A percentile compares a stretch with the other conserved stretches of the same genome.
Evolutionary conservation across 129 eudicot genomes (phyloP).

Genomic region (Ambrosia artemisiifolia): DNA sequence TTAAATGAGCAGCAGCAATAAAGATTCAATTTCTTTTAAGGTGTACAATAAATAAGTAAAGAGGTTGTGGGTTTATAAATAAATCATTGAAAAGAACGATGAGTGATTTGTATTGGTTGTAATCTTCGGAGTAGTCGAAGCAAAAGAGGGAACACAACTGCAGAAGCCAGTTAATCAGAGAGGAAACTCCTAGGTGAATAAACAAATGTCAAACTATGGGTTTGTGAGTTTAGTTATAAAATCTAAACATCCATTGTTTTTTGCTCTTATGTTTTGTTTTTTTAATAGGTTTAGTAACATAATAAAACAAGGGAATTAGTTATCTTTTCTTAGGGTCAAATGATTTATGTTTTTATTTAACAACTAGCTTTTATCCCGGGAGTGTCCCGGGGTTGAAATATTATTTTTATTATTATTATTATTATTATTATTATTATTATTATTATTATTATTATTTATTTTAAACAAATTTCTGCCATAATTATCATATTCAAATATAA

Average conservation of each 20-base stretch:
- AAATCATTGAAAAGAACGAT: conserved; percentile 23
- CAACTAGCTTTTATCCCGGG: no score
- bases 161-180: conserved; percentile 34
- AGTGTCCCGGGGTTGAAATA: no score
- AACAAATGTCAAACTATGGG: background rate
- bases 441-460: no score
- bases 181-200: conserved; percentile 37
- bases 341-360: background rate
- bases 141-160: conserved; percentile 16
- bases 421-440: no score
- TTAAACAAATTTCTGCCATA: no score
- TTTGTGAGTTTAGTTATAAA: background rate
- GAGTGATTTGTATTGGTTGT: background rate
- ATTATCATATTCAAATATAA: no score
- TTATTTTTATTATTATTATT: no score
- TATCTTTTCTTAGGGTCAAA: background rate
- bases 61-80: conserved; percentile 8
- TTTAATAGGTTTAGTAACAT: conserved; percentile 13
- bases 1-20: conserved; percentile 2
- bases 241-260: background rate
- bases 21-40: conserved; percentile 20
- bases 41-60: background rate
- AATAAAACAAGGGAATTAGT: conserved; percentile 12
- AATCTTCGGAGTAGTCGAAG: conserved; percentile 45
- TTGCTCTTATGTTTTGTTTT: background rate